Evolutionary conservation across 345 rosid genomes (phyloP), one percentile per base, ranked within the genome.

Genomic region (Lenwebbia sp.): DNA sequence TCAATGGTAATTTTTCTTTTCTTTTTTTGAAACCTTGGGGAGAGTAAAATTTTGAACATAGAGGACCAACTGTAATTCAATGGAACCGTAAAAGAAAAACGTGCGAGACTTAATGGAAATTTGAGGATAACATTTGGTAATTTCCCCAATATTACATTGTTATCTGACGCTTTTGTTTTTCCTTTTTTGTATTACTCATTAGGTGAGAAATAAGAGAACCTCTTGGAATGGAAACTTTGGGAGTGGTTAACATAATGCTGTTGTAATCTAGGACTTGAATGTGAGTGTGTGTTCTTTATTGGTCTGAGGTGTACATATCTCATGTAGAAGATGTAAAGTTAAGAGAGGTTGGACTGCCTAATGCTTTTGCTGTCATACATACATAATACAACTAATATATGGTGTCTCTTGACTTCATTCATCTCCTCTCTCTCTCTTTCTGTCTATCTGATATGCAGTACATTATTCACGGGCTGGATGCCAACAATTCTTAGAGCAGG

Each of bases 401-500:
- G 33, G 44, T 6, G 25, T 70, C 78, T 33, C 25, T 33, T 65
- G 13, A 33, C 78, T 70, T 70, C 41, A 10, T 33, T 70, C 25
- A 70, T 70, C 44, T 17, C 78, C 47, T 23, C 26, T 55, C 56
- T 54, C 54, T 60, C 44, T 65, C 78, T 15, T 62, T 62, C 75
- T 62, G 40, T 33, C 76, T 65, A 17, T 65, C 78, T 70, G 44
- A 70, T 37, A 51, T 85, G 84, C 93, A 96, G 97, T 90, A 96
- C 98, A 85, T 91, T 94, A 88, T 76, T 96, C 83, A 94, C 96
- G 1, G 97, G 98, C 86, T 96, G 98, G 98, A 91, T 96, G 94
- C 98, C 97, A 44, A 94, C 97, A 56, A 89, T 94, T 91, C 92
- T 94, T 83, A 92, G 98, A 87, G 98, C 97, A 15, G 98, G 97